Conservation (phyloP, 2,329 filamentous ascomycete genomes). For the Fusarium graminum region DNA sequence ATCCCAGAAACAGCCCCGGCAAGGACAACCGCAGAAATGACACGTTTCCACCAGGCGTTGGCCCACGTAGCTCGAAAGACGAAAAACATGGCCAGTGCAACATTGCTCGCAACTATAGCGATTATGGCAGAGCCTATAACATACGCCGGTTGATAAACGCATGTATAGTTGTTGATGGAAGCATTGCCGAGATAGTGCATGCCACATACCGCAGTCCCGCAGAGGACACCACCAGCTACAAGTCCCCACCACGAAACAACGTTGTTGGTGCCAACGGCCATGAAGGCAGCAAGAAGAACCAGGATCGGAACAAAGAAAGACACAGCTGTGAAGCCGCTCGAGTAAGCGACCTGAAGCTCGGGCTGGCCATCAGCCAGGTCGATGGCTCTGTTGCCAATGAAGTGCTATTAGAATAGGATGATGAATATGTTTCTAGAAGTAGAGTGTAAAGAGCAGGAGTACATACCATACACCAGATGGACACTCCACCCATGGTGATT, state of each 20-base stretch:
- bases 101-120: constrained; percentile 77
- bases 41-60: constrained; percentile 81
- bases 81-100: constrained; percentile 82
- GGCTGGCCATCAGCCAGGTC: constrained; percentile 72
- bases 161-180: constrained; percentile 81
- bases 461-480: constrained; percentile 78
- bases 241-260: constrained; percentile 70
- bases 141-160: constrained; percentile 69
- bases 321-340: constrained; percentile 75
- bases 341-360: constrained; percentile 80
- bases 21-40: constrained; percentile 74
- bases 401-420: constrained; percentile 32
- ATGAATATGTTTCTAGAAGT: constrained; percentile 11
- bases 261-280: constrained; percentile 73
- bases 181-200: constrained; percentile 93
- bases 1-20: constrained; percentile 84
- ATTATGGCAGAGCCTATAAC: constrained; percentile 79
- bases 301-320: constrained; percentile 85
- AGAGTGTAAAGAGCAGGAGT: neutral
- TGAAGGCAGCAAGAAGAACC: constrained; percentile 79
- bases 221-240: constrained; percentile 73
- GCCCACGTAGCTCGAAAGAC: constrained; percentile 81
- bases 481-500: constrained; percentile 78
- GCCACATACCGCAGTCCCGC: constrained; percentile 80
- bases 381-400: constrained; percentile 85